phyloP scores from a whole-genome alignment of 257 asterid species.

The Jacaranda copaia region DNA sequence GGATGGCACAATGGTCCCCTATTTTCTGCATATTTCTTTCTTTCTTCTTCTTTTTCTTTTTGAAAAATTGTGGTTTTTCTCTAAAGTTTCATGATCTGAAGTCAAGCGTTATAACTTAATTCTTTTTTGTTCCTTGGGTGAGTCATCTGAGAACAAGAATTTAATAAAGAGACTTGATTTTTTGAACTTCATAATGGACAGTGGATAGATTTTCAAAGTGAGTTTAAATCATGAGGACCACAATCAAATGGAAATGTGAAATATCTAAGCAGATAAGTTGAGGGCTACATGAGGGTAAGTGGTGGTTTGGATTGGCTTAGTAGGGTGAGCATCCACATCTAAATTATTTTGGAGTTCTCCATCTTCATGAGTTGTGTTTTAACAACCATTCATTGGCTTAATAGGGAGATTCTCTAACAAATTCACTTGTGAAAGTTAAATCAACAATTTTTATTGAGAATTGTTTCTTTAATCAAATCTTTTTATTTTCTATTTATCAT shows the following conservation, averaged over 20 bases:
- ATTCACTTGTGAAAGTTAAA: too few relatives aligned
- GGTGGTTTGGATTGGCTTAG: too few relatives aligned
- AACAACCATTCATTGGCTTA: too few relatives aligned
- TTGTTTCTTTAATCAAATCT: too few relatives aligned
- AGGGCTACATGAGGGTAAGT: too few relatives aligned
- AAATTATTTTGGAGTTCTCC: too few relatives aligned
- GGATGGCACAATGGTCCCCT: background rate
- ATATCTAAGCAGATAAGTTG: background rate
- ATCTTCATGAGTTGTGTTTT: too few relatives aligned
- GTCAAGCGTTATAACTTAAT: background rate
- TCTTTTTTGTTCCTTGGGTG: background rate
- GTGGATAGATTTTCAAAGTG: background rate
- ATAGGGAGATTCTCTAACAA: too few relatives aligned
- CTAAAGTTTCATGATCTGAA: background rate
- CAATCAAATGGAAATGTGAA: background rate
- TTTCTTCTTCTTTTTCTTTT: background rate
- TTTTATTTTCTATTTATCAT: too few relatives aligned
- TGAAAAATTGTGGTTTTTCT: background rate
- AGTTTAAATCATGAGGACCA: slow-evolving; percentile 17
- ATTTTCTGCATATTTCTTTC: background rate
- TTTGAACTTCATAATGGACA: too few relatives aligned
- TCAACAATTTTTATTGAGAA: too few relatives aligned
- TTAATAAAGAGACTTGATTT: slow-evolving; percentile 8
- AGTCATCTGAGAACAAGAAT: slow-evolving; percentile 21
- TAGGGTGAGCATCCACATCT: too few relatives aligned